Conservation (phyloP, 2,329 filamentous ascomycete species). For the Monosporascus cannonballus region DNA sequence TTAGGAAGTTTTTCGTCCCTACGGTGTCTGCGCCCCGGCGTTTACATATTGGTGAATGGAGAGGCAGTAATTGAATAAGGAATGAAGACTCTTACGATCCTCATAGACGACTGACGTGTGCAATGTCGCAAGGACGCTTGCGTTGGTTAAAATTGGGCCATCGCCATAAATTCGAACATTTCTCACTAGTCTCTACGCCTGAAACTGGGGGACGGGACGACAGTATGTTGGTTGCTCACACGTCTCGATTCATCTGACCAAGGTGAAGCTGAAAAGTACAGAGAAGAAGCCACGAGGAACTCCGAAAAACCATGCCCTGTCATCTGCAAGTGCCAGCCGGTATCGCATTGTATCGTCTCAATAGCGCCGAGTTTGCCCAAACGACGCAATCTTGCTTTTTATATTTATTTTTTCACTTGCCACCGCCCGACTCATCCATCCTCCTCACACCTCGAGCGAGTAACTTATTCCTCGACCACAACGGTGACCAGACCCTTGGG, state of each 20-base stretch:
- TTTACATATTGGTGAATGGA: neutral
- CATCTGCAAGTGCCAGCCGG: constrained; percentile 30
- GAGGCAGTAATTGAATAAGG: too few species aligned
- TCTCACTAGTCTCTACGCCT: too few species aligned
- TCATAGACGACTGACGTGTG: too few species aligned
- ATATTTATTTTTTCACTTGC: constrained; percentile 16
- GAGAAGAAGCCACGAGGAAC: constrained; percentile 30
- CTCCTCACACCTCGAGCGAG: constrained; percentile 10
- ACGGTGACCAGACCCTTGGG: constrained; percentile 94
- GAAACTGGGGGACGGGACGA: neutral
- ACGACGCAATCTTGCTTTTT: constrained; percentile 16
- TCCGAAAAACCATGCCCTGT: constrained; percentile 38
- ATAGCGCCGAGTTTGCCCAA: constrained; percentile 11
- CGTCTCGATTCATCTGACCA: constrained; percentile 34
- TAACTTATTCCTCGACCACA: constrained; percentile 65
- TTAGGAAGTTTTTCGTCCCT: neutral
- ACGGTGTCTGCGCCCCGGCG: neutral
- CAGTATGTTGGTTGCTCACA: constrained; percentile 20
- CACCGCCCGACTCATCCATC: constrained; percentile 4
- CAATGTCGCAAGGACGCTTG: too few species aligned
- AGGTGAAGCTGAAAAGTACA: constrained; percentile 35
- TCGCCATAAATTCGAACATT: too few species aligned
- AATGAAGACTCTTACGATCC: too few species aligned
- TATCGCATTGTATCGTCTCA: constrained; percentile 20
- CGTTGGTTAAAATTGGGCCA: too few species aligned